phyloP scores from a whole-genome alignment of 2,329 filamentous ascomycete species.

The Alternaria sp. region DNA sequence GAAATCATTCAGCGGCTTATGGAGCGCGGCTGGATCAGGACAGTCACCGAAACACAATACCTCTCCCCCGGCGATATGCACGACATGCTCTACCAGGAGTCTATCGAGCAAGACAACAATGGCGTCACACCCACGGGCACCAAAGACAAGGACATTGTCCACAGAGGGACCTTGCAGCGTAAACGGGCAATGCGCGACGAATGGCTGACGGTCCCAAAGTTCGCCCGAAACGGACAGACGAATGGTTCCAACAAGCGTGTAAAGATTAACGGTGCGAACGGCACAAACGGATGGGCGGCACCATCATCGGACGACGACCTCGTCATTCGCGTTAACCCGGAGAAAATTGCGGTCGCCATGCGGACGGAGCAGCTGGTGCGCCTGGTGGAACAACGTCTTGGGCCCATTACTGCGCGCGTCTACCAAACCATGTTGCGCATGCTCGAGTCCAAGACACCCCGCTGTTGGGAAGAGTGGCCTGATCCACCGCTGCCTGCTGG shows the following conservation, averaged over 20 bases:
- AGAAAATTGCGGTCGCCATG: conserved; percentile 81
- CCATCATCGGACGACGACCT: conserved; percentile 65
- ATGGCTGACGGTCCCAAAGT: conserved; percentile 39
- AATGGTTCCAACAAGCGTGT: conserved; percentile 39
- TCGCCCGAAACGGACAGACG: conserved; percentile 22
- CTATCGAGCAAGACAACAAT: conserved; percentile 61
- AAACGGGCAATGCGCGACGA: conserved; percentile 59
- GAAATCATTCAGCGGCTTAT: conserved; percentile 59
- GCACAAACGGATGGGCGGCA: conserved; percentile 20
- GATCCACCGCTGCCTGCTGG: conserved; percentile 29
- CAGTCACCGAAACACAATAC: conserved; percentile 59
- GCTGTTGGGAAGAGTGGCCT: conserved; percentile 66
- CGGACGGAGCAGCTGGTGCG: conserved; percentile 78
- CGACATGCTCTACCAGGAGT: conserved; percentile 66
- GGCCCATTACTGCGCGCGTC: conserved; percentile 75
- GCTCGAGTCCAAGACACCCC: conserved; percentile 70
- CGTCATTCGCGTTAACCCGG: conserved; percentile 80
- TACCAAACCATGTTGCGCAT: conserved; percentile 76
- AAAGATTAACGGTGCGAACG: conserved; percentile 40
- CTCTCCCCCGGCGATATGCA: conserved; percentile 63
- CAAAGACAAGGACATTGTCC: conserved; percentile 70
- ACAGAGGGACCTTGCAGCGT: conserved; percentile 63
- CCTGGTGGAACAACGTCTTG: conserved; percentile 73
- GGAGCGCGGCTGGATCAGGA: conserved; percentile 70
- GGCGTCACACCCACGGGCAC: conserved; percentile 62